A percentile compares a stretch with the other conserved stretches of the same genome.
Evolutionary conservation across 768 basidiomycete species (phyloP).

Genomic region (Crucibulum laeve): DNA sequence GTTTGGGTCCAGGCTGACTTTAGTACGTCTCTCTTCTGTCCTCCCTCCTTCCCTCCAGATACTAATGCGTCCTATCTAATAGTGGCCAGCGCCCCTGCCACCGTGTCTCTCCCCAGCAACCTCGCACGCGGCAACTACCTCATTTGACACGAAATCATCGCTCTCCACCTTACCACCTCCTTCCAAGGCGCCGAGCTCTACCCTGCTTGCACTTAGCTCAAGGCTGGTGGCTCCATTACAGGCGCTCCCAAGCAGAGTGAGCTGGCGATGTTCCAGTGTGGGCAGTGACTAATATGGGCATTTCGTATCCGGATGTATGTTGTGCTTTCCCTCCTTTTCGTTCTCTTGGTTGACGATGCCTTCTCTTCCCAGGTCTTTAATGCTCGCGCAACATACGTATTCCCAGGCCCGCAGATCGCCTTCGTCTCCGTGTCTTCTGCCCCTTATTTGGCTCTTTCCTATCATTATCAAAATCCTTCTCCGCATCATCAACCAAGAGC

Average conservation of each 20-base stretch:
- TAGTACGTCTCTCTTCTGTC: slow-evolving; percentile 35
- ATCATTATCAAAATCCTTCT: neutral
- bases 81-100: slow-evolving; percentile 38
- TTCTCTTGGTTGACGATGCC: no score
- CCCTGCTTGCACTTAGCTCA: slow-evolving; percentile 61
- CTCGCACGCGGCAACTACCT: slow-evolving; percentile 70
- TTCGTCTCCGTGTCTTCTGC: slow-evolving; percentile 18
- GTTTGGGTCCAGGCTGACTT: slow-evolving; percentile 58
- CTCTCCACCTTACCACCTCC: slow-evolving; percentile 59
- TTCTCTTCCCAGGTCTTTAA: slow-evolving; percentile 25
- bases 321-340: neutral
- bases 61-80: neutral
- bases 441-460: slow-evolving; percentile 1
- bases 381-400: slow-evolving; percentile 26
- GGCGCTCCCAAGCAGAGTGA: slow-evolving; percentile 42
- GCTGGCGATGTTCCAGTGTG: slow-evolving; percentile 68
- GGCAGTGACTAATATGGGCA: slow-evolving; percentile 73
- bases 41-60: neutral
- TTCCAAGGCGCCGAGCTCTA: slow-evolving; percentile 77
- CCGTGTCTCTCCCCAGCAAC: slow-evolving; percentile 40
- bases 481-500: slow-evolving; percentile 1
- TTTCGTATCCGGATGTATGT: slow-evolving; percentile 49
- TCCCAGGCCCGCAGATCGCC: slow-evolving; percentile 51
- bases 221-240: slow-evolving; percentile 48
- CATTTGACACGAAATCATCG: slow-evolving; percentile 77